Evolutionary conservation across 805 yeast species (phyloP).

Genomic region (Yarrowia yakushimensis): DNA sequence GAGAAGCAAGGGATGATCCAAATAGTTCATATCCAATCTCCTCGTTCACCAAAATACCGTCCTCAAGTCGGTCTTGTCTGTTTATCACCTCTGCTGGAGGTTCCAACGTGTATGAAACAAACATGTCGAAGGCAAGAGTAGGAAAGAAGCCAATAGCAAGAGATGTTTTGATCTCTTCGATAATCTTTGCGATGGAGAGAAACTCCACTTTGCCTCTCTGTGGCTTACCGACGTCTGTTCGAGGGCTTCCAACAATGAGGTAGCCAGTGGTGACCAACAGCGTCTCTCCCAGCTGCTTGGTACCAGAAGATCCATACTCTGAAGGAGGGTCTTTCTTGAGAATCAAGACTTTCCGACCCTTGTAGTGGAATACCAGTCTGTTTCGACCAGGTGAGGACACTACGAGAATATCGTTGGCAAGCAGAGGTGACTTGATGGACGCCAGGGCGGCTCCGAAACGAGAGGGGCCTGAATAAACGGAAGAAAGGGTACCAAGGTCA

Average conservation of each 20-base stretch:
- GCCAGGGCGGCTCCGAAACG: constrained; percentile 12
- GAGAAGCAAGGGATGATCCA: background rate
- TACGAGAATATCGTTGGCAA: constrained; percentile 2
- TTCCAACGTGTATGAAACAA: background rate
- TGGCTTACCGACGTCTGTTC: background rate
- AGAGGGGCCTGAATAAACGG: constrained; percentile 26
- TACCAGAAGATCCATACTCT: background rate
- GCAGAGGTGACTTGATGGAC: background rate
- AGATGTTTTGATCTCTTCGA: background rate
- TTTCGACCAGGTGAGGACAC: background rate
- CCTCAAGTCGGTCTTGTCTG: background rate
- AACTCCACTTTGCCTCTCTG: constrained; percentile 1
- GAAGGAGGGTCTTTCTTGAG: background rate
- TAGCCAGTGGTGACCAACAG: background rate
- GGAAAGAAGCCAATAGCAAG: background rate
- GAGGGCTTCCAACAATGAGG: constrained; percentile 7
- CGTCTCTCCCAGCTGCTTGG: constrained; percentile 8
- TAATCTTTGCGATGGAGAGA: background rate
- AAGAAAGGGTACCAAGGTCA: constrained; percentile 27
- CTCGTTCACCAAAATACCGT: background rate
- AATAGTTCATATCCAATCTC: constrained; percentile 16
- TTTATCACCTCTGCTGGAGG: background rate
- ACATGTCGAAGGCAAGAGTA: background rate
- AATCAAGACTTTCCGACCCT: background rate
- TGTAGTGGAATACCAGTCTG: constrained; percentile 7